Percentiles rank a stretch among this genome's conserved stretches.
Evolutionary conservation across 2,329 filamentous ascomycete genomes (phyloP).

Genomic region (Colletotrichum sublineola): DNA sequence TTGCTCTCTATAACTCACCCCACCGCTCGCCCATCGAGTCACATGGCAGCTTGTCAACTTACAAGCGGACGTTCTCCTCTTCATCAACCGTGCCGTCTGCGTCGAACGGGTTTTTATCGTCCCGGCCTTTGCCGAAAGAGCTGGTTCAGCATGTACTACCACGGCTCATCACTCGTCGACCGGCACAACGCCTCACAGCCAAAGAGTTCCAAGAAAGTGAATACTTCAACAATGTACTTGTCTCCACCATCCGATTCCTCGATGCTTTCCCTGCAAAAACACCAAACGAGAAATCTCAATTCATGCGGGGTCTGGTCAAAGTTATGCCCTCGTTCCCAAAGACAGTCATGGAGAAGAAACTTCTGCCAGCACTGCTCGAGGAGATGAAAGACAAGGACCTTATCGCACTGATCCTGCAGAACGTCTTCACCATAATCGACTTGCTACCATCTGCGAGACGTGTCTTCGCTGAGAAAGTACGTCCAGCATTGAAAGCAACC

Average conservation of each 20-base stretch:
- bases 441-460: conserved; percentile 82
- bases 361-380: conserved; percentile 88
- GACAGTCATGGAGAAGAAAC: conserved; percentile 93
- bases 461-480: conserved; percentile 85
- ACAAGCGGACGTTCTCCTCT: conserved; percentile 85
- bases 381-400: conserved; percentile 94
- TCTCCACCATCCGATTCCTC: conserved; percentile 95
- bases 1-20: conserved; percentile 95
- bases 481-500: conserved; percentile 86
- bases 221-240: conserved; percentile 97
- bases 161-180: conserved; percentile 85
- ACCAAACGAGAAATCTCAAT: conserved; percentile 88
- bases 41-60: conserved; percentile 83
- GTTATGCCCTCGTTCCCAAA: conserved; percentile 94
- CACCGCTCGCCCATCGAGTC: conserved; percentile 88
- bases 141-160: conserved; percentile 83
- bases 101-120: conserved; percentile 87
- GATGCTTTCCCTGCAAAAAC: conserved; percentile 94
- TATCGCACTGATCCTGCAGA: conserved; percentile 86
- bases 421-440: conserved; percentile 90
- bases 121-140: conserved; percentile 83
- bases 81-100: conserved; percentile 83
- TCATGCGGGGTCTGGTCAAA: conserved; percentile 88
- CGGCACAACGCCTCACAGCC: conserved; percentile 88
- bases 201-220: conserved; percentile 94